Evolutionary conservation across 1,139 yeast species (phyloP).

Genomic region (Ogataea hybrid): DNA sequence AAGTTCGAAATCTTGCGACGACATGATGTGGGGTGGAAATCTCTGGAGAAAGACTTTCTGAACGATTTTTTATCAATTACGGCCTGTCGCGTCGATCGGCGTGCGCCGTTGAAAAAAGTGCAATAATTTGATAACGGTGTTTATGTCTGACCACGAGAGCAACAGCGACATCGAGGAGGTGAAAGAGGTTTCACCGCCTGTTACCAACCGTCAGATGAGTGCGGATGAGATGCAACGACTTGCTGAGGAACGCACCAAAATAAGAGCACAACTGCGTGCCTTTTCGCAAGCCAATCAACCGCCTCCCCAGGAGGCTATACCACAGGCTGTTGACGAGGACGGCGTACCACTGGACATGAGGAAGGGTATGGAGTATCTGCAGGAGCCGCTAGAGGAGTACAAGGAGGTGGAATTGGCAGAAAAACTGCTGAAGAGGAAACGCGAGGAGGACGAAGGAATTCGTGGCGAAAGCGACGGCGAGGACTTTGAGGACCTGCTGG

Average conservation of each 20-base stretch:
- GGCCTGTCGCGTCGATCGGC: constrained; percentile 6
- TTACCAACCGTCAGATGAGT: constrained; percentile 9
- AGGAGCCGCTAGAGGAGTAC: constrained; percentile 21
- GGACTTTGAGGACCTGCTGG: constrained; percentile 29
- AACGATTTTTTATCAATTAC: not conserved
- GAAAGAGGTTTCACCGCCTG: constrained; percentile 8
- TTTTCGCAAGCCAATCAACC: constrained; percentile 9
- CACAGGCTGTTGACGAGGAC: constrained; percentile 11
- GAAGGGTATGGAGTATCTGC: constrained; percentile 23
- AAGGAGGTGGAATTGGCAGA: constrained; percentile 22
- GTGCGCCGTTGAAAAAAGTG: not conserved
- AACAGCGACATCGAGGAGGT: constrained; percentile 6
- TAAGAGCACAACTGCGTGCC: constrained; percentile 8
- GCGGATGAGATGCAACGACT: constrained; percentile 7
- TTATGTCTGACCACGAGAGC: constrained; percentile 8
- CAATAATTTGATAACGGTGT: not conserved
- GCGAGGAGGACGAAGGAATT: constrained; percentile 29
- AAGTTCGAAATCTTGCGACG: constrained; percentile 44
- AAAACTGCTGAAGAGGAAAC: constrained; percentile 23
- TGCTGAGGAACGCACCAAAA: constrained; percentile 9
- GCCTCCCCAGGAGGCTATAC: not conserved
- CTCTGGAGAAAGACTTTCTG: constrained; percentile 1
- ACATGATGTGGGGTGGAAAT: constrained; percentile 12
- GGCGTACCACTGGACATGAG: constrained; percentile 25
- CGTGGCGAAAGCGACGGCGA: constrained; percentile 27